Conservation (phyloP, 371 early-diverging fungal species). For the Haplosporangium sp. region DNA sequence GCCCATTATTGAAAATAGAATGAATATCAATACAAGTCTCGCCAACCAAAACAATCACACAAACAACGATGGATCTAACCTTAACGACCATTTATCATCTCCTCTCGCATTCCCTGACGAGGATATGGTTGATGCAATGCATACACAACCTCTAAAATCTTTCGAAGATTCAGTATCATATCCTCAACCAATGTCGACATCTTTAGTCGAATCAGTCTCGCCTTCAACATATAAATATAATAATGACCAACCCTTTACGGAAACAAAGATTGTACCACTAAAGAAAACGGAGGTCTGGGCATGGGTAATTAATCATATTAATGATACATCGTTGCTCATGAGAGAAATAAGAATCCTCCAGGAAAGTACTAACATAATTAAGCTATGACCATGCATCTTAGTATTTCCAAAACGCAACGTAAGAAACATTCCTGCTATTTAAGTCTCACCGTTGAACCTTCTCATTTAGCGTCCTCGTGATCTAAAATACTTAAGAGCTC, state of each 20-base stretch:
- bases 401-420: conserved; percentile 50
- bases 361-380: no score
- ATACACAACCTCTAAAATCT: background rate
- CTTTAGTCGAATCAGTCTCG: background rate
- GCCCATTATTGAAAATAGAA: background rate
- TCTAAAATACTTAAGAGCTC: background rate
- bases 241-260: background rate
- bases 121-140: background rate
- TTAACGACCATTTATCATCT: background rate
- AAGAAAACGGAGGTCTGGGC: conserved; percentile 41
- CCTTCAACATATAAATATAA: background rate
- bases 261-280: conserved; percentile 20
- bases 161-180: background rate
- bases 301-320: conserved; percentile 24
- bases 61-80: background rate
- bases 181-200: background rate
- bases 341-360: no score
- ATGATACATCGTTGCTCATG: no score
- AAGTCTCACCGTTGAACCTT: background rate
- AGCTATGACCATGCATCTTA: background rate
- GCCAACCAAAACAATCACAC: background rate
- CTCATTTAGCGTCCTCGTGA: background rate
- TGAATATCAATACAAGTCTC: background rate
- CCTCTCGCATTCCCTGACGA: background rate
- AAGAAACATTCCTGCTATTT: conserved; percentile 4